Conservation (phyloP, 2,329 filamentous ascomycete genomes). For the Claviceps pazoutovae region DNA sequence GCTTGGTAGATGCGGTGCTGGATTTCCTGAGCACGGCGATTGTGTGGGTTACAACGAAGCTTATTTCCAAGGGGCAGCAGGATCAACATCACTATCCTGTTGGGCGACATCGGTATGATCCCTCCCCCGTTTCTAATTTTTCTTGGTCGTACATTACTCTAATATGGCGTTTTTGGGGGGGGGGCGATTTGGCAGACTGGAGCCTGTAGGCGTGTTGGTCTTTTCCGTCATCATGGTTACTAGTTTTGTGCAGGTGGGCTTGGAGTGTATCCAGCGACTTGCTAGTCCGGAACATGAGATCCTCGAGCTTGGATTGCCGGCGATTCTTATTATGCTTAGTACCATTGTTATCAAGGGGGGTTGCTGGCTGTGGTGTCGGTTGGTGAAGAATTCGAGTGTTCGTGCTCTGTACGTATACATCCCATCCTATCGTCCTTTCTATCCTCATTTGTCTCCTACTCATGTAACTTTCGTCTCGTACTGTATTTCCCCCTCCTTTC, state of each 20-base stretch:
- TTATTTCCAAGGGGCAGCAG: conserved; percentile 50
- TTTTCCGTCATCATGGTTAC: conserved; percentile 82
- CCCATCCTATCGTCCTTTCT: too few species aligned
- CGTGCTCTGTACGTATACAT: conserved; percentile 48
- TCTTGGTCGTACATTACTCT: not conserved
- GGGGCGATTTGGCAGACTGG: conserved; percentile 34
- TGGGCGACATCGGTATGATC: conserved; percentile 45
- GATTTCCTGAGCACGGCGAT: conserved; percentile 74
- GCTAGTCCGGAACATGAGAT: conserved; percentile 46
- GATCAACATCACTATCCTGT: conserved; percentile 67
- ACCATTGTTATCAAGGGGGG: conserved; percentile 72
- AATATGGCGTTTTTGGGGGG: too few species aligned
- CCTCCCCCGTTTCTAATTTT: too few species aligned
- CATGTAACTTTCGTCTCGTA: too few species aligned
- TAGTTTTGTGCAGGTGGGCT: conserved; percentile 63
- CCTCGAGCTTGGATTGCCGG: conserved; percentile 58
- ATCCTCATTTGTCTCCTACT: not conserved
- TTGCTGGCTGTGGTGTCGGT: conserved; percentile 78
- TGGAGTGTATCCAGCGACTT: conserved; percentile 55
- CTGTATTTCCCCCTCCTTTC: not conserved
- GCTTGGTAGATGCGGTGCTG: conserved; percentile 63
- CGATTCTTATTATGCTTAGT: conserved; percentile 65
- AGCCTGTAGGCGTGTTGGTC: conserved; percentile 67
- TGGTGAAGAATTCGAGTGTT: conserved; percentile 76
- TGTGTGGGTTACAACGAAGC: conserved; percentile 62